Base-by-base conservation (phyloP, 352 stramenopile genomes). In the Phytopythium kandeliae region DNA sequence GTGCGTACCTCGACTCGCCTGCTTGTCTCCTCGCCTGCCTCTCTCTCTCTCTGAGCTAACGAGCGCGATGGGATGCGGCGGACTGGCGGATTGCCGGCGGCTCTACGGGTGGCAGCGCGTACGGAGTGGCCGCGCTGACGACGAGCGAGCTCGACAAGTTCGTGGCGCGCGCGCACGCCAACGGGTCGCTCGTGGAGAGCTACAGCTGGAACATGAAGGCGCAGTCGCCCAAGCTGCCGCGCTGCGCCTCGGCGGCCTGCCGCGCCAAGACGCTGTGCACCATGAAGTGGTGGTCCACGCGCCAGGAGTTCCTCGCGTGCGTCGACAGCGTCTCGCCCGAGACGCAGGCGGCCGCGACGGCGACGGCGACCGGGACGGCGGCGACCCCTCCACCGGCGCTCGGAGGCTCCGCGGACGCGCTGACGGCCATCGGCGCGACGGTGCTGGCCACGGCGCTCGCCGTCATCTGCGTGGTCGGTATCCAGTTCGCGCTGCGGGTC, bases 191-290 rank as follows among this genome's bases (percentile, higher is more conserved):
- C 17, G 57, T 91, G 22, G 69, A 87, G 22, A 54, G 60, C 17
- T 94, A 94, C 69, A 86, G 88, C 55, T 85, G 67, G 64, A 88
- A 94, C 65, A 92, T 86, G 74, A 91, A 92, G 62, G 84, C 84
- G 17, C 72, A 74, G 52, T 87, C 81, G 19, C 62, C 69, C 40
- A 69, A 70, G 13, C 45, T 67, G 28, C 59, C 58, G 5, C 71
- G 67, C 15, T 95, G 84, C 45, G 61, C 63, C 1, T 56, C 58
- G 10, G 50, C 56, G 15, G 17, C 57, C 6, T 95, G 84, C 50
- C 67, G 74, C 37, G 80, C 72, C 7, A 77, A 84, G 44, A 83
- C 76, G 24, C 51, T 92, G 30, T 95, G 84, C 44, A 85, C 84
- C 26, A 60, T 92, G 16, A 88, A 85, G 61, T 95, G 84, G 84